Evolutionary conservation across 208 protist genomes (phyloP), one percentile per base, ranked within the genome.

Genomic region (Leptomonas pyrrhocoris): DNA sequence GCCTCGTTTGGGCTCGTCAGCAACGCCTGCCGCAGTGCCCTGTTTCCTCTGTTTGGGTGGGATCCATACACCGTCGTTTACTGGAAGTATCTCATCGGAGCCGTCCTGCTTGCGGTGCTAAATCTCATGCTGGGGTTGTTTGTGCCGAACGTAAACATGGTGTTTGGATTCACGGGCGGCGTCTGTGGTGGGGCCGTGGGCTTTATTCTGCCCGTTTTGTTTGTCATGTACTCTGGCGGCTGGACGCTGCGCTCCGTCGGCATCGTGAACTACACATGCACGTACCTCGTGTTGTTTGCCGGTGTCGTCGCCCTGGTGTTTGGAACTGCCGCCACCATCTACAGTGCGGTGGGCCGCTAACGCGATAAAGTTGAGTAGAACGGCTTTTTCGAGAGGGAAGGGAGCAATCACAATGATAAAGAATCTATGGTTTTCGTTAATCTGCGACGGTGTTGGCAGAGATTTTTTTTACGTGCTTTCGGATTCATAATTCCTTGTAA

Each of bases 161-260:
- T 93, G 2, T 93, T 94, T 64, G 83, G 77, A 2, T 73, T 94
- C 48, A 56, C 77, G 16, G 89, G 89, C 13, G 73, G 79, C 21
- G 42, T 93, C 18, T 83, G 63, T 42, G 86, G 82, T 15, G 83
- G 83, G 0, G 80, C 75, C 25, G 36, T 93, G 21, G 85, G 81
- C 46, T 94, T 94, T 31, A 84, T 93, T 31, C 73, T 93, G 16
- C 89, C 89, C 21, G 76, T 86, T 0, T 76, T 94, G 34, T 79
- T 85, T 19, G 53, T 66, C 25, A 84, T 85, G 76, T 93, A 86
- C 72, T 74, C 56, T 23, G 88, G 82, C 11, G 68, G 73, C 38
- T 90, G 75, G 76, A 71, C 46, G 3, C 19, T 80, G 34, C 34
- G 73, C 21, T 72, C 61, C 0, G 84, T 86, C 5, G 84, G 84